Percentiles rank a stretch among this genome's conserved stretches.
phyloP scores from a whole-genome alignment of 495 filamentous ascomycete genomes.

The Aspergillus panamensis region DNA sequence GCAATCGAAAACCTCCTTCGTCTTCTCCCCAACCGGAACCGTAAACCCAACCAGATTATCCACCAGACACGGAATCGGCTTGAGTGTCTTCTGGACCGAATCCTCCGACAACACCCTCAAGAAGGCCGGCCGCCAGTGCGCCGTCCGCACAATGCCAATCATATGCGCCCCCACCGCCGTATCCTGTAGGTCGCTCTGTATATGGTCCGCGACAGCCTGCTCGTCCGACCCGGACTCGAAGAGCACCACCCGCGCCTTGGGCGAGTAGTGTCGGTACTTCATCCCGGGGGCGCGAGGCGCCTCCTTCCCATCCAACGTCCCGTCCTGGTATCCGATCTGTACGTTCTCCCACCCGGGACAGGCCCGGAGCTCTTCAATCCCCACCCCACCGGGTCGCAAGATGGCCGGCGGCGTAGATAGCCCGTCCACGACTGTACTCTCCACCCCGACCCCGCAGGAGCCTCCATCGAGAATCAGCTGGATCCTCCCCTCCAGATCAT shows the following conservation, averaged over 20 bases:
- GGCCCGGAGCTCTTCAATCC: conserved; percentile 70
- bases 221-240: conserved; percentile 55
- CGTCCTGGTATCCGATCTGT: conserved; percentile 70
- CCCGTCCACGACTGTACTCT: conserved; percentile 96
- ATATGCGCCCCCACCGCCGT: conserved; percentile 37
- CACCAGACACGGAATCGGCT: conserved; percentile 28
- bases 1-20: conserved; percentile 46
- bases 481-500: conserved; percentile 83
- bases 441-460: conserved; percentile 79
- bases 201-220: conserved; percentile 32
- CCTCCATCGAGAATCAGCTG: conserved; percentile 89
- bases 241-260: conserved; percentile 79
- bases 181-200: conserved; percentile 36
- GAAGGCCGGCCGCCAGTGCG: conserved; percentile 40
- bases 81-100: conserved; percentile 24
- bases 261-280: conserved; percentile 99
- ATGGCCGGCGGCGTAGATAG: conserved; percentile 75
- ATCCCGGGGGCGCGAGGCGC: conserved; percentile 87
- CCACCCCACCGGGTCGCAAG: conserved; percentile 85
- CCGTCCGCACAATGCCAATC: conserved; percentile 48
- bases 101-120: conserved; percentile 26
- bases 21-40: conserved; percentile 30
- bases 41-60: conserved; percentile 33
- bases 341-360: conserved; percentile 80
- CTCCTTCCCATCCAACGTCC: conserved; percentile 38